Evolutionary conservation across 2,329 filamentous ascomycete genomes (phyloP), one percentile per base, ranked within the genome.

Genomic region (Pseudonectria foliicola): DNA sequence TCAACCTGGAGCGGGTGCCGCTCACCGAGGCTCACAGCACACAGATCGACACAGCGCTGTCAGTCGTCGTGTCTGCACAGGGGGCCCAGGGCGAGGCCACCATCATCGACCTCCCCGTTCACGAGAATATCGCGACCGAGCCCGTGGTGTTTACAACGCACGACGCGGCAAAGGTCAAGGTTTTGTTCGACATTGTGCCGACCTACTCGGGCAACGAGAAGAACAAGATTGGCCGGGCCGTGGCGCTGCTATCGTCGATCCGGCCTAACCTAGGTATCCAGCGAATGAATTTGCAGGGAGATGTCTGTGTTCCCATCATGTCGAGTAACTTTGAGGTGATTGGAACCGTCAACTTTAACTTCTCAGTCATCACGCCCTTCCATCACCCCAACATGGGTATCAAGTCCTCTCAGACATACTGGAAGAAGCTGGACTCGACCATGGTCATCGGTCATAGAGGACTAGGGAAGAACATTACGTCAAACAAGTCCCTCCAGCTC

Each of bases 281-380:
- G 52, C 77, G 88, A n/a, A 92, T 92, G 67, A 90, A 84, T 35
- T 68, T 98, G 7, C 88, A 95, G 59, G 89, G 89, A 13, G 92
- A 96, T 54, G 77, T 94, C 25, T 90, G 84, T 40, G 84, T 98
- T 8, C 92, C 92, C 0, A 92, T 98, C 43, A 74, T 96, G 53
- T 85, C 85, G 23, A 80, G 81, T 25, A 85, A 75, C 40, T 66
- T 96, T 24, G 90, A 96, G 40, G 81, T 96, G 8, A 95, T 98
- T 46, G 93, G 92, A 12, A 80, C 82, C 0, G 85, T 98, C 47
- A 95, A 94, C 52, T 98, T 98, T 70, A 95, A 95, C 60, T 96
- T 96, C 57, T 66, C 95, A 23, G 77, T 96, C 53, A 88, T 98
- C 49, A 96, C 87, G 1, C 90, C 92, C 0, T 98, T 98, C 62